Conservation (phyloP, 371 early-diverging fungal genomes). For the Phascolomyces articulosus region DNA sequence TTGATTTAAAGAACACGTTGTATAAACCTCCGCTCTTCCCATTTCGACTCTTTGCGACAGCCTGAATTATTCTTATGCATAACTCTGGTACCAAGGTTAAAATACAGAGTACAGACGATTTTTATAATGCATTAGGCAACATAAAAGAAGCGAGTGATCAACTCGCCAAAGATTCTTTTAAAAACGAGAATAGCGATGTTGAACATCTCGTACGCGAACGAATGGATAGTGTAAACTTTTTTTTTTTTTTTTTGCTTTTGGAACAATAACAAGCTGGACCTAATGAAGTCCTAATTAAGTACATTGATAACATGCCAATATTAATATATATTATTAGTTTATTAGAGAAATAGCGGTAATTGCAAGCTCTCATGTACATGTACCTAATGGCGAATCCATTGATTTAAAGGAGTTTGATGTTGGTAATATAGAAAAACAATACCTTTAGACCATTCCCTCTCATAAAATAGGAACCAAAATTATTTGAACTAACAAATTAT, state of each 20-base stretch:
- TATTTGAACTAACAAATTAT: too few relatives aligned
- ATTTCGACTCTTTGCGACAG: neutral
- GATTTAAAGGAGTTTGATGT: neutral
- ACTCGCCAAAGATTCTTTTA: neutral
- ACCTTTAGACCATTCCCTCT: too few relatives aligned
- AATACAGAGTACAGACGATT: neutral
- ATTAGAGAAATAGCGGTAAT: neutral
- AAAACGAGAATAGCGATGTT: neutral
- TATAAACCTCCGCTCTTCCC: neutral
- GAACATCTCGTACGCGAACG: slow-evolving; percentile 3
- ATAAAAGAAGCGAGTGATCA: neutral
- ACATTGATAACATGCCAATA: neutral
- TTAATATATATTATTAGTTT: neutral
- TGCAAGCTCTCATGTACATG: neutral
- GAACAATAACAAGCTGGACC: neutral
- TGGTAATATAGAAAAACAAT: neutral
- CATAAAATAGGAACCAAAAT: neutral
- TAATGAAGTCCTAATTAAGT: too few relatives aligned
- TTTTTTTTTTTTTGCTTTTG: neutral
- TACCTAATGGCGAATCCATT: neutral
- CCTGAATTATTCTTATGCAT: neutral
- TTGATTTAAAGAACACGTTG: neutral
- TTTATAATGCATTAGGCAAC: neutral
- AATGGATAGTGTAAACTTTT: neutral
- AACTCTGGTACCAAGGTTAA: neutral